phyloP scores from a whole-genome alignment of 306 rosid species.

The Glycyrrhiza uralensis region DNA sequence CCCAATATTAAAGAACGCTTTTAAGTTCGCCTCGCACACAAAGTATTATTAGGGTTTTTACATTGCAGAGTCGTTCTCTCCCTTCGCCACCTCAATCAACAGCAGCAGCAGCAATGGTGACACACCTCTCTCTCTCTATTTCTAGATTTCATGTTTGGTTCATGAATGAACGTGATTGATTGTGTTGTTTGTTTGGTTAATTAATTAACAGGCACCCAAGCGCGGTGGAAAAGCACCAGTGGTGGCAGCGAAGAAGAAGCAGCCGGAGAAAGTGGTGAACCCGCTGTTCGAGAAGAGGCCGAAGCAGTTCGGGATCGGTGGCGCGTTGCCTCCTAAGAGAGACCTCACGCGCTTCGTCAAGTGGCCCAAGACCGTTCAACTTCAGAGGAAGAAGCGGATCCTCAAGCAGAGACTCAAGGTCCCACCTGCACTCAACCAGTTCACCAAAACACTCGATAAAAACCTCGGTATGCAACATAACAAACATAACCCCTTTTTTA shows the following conservation, averaged over 20 bases:
- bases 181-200: too few species aligned
- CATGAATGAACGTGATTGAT: background rate
- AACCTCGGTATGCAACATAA: slow-evolving; percentile 54
- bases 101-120: background rate
- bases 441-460: slow-evolving; percentile 76
- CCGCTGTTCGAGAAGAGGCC: slow-evolving; percentile 84
- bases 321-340: slow-evolving; percentile 79
- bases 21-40: background rate
- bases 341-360: slow-evolving; percentile 74
- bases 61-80: background rate
- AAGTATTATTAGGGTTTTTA: background rate
- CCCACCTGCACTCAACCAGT: slow-evolving; percentile 78
- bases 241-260: slow-evolving; percentile 26
- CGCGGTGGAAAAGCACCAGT: slow-evolving; percentile 19
- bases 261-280: slow-evolving; percentile 55
- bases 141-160: background rate
- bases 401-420: slow-evolving; percentile 83
- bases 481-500: too few species aligned
- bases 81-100: background rate
- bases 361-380: slow-evolving; percentile 73
- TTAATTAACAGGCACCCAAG: slow-evolving; percentile 23
- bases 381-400: slow-evolving; percentile 77
- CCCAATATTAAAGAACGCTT: background rate
- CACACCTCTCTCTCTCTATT: background rate
- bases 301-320: slow-evolving; percentile 80